A percentile compares a stretch with the other conserved stretches of the same genome.
phyloP scores from a whole-genome alignment of 75 land plant genomes.

The Cupressus sempervirens region DNA sequence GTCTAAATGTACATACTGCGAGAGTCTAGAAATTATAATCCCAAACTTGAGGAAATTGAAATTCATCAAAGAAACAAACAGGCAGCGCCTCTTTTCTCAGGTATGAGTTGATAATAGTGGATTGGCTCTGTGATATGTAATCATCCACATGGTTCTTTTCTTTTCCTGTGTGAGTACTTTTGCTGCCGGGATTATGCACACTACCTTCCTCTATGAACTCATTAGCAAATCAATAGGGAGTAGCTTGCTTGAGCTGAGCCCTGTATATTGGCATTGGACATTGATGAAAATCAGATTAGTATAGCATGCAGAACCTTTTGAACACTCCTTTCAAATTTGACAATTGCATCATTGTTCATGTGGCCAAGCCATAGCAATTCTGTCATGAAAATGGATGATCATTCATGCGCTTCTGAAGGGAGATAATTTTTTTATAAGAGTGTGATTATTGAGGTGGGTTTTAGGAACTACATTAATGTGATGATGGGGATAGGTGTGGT shows the following conservation, averaged over 20 bases:
- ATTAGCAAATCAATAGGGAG: background rate
- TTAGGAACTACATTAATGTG: no score
- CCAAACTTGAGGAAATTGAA: background rate
- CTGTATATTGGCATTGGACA: background rate
- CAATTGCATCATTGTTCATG: no score
- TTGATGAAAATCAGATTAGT: background rate
- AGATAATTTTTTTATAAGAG: no score
- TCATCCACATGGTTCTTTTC: background rate
- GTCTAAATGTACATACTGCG: background rate
- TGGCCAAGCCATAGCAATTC: background rate
- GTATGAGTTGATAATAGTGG: background rate
- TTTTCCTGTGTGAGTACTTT: background rate
- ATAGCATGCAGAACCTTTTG: background rate
- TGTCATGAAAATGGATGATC: background rate
- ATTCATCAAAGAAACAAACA: background rate
- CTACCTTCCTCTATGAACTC: background rate
- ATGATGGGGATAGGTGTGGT: no score
- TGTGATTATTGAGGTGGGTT: no score
- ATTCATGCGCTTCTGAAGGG: background rate
- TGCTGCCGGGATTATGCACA: background rate
- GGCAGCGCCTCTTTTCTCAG: background rate
- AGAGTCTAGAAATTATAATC: background rate
- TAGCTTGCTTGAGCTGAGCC: background rate
- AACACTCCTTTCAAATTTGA: background rate
- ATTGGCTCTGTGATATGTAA: background rate